phyloP scores from a whole-genome alignment of 2,329 filamentous ascomycete genomes.

The Colletotrichum endophyticum region DNA sequence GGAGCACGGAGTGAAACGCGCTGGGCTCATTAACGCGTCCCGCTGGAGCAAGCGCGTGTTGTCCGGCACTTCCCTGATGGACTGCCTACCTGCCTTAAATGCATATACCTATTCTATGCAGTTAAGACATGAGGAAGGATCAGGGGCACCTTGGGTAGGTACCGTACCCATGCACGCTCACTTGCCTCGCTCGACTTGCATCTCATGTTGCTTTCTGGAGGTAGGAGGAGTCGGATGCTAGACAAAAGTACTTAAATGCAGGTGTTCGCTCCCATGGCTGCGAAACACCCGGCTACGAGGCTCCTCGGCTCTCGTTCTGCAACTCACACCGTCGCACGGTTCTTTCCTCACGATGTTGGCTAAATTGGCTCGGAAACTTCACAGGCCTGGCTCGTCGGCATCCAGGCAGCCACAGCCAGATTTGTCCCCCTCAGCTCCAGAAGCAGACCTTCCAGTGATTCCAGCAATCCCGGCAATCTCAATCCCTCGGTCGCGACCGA shows the following conservation, averaged over 20 bases:
- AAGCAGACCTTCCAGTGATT: not conserved
- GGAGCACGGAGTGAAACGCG: constrained; percentile 15
- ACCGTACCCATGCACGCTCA: not conserved
- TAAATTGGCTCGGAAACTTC: not conserved
- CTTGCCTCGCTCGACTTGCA: not conserved
- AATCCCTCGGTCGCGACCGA: not conserved
- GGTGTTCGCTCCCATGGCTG: not conserved
- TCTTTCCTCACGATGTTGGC: not conserved
- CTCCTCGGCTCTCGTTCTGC: not conserved
- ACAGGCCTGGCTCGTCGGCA: not conserved
- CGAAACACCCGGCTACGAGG: not conserved
- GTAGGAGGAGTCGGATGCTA: not conserved
- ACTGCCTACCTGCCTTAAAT: not conserved
- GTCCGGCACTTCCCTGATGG: not conserved
- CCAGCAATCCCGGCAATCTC: not conserved
- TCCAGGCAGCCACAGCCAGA: not conserved
- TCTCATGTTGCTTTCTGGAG: not conserved
- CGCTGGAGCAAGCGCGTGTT: constrained; percentile 6
- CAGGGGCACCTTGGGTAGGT: not conserved
- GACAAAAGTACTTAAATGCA: not conserved
- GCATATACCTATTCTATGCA: not conserved
- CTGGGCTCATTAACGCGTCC: constrained; percentile 20
- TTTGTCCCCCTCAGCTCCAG: not conserved
- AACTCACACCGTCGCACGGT: not conserved
- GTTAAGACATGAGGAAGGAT: not conserved